Base-by-base conservation (phyloP, 1,284 basidiomycete species). In the Phellinidium pouzarii region DNA sequence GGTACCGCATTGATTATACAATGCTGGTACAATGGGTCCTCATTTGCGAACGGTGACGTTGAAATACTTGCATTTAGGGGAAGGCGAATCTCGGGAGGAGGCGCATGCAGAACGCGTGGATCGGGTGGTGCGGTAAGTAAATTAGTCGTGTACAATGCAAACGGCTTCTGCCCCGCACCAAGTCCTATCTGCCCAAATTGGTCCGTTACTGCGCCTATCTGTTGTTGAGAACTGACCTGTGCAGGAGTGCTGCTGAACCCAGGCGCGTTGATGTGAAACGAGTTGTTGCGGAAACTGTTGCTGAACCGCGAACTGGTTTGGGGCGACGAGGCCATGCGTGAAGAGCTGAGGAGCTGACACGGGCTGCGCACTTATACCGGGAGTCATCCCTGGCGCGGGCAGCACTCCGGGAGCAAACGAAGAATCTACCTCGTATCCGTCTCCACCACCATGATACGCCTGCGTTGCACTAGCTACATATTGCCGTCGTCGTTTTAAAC, bases 1-100 rank as follows among this genome's bases (percentile, higher is more conserved):
- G 96, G 96, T 58, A 99, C 82, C 9, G 91, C 84, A 64, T 96
- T 94, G 57, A 99, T 69, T 1, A 95, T 99, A 61, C 78, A 86
- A 45, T 96, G 86, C 72, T 96, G 92, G 71, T 97, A 99, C 12
- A 88, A 94, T 27, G 86, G 78, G 64, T 98, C 89, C 19, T 94
- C 87, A 64, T 94, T 92, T 41, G 89, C 84, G 50, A 77, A 73
- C 0, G 92, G 87, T 19, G 87, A 85, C 34, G 84, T 80, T 7
- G 92, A 89, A 56, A 98, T 77, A 57, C 82, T 84, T 7, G 94
- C 75, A 58, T 80, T 80, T 25, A 91, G 84, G 96, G 94, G n/a
- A 7, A 99, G 76, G 22, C 87, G 77, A 57, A 95, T 92, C 58
- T 91, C 86, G 4, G 95, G 96, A 5, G 95, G 94, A 1, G 87